Conservation (phyloP, 2,329 filamentous ascomycete species). For the Aschersonia sp. region DNA sequence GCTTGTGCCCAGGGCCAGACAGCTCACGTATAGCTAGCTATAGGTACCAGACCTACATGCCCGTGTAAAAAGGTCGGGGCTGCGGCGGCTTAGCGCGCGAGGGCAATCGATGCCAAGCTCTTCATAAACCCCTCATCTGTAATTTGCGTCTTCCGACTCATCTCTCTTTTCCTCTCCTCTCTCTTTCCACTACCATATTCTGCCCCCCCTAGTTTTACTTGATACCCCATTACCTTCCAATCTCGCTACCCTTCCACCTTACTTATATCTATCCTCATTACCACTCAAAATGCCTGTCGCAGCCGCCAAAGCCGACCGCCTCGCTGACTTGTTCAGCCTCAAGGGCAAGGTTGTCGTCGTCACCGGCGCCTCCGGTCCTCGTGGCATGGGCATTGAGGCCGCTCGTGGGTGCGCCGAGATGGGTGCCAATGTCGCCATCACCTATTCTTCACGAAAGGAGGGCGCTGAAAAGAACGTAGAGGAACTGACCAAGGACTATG, state of each 20-base stretch:
- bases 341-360: constrained; percentile 61
- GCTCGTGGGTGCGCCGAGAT: constrained; percentile 57
- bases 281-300: constrained; percentile 34
- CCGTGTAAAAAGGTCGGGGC: too few species aligned
- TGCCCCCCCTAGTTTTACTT: background rate
- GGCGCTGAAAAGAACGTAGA: constrained; percentile 51
- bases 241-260: background rate
- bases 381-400: constrained; percentile 56
- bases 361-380: constrained; percentile 53
- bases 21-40: too few species aligned
- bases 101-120: background rate
- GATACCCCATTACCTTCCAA: background rate
- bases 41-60: too few species aligned
- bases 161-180: background rate
- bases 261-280: background rate
- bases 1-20: too few species aligned
- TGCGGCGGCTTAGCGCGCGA: too few species aligned
- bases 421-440: constrained; percentile 56
- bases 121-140: background rate
- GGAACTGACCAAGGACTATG: constrained; percentile 50
- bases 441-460: constrained; percentile 55
- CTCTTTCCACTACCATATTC: background rate
- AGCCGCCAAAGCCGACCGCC: constrained; percentile 40
- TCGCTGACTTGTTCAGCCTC: constrained; percentile 55
- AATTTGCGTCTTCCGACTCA: background rate